A percentile compares a stretch with the other conserved stretches of the same genome.
Evolutionary conservation across 2,329 filamentous ascomycete species (phyloP).

Genomic region (Aureobasidium sp.): DNA sequence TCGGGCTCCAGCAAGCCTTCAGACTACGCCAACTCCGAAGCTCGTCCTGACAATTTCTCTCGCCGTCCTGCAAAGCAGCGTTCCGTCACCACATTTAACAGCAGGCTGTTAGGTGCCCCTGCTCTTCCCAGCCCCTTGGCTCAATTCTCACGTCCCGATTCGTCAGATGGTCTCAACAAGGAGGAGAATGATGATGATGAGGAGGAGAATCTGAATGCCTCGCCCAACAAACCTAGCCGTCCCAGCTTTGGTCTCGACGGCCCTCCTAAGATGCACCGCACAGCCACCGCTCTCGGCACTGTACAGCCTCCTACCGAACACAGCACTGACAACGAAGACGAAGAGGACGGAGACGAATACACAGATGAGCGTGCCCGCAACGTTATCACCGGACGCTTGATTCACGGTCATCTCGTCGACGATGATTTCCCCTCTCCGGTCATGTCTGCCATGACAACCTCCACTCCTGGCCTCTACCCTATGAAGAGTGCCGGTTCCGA

Average conservation of each 20-base stretch:
- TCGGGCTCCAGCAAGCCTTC: conserved; percentile 15
- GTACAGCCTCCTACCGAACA: conserved; percentile 19
- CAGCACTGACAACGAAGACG: conserved; percentile 31
- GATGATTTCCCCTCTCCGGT: conserved; percentile 81
- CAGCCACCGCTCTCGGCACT: conserved; percentile 24
- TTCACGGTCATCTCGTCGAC: conserved; percentile 92
- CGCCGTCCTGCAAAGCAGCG: conserved; percentile 18
- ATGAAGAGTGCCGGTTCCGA: conserved; percentile 39
- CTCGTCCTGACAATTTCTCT: conserved; percentile 1
- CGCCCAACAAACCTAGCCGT: background rate
- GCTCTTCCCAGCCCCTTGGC: conserved; percentile 27
- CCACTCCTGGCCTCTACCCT: conserved; percentile 39
- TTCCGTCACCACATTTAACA: conserved; percentile 21
- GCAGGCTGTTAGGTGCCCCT: conserved; percentile 24
- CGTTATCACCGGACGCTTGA: conserved; percentile 82
- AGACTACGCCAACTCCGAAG: conserved; percentile 9
- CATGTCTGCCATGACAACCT: conserved; percentile 57
- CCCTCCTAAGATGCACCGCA: conserved; percentile 18
- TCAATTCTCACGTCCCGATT: conserved; percentile 27
- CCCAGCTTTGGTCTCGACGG: background rate
- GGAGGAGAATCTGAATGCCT: background rate
- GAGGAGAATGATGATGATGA: background rate
- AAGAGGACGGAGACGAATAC: conserved; percentile 25
- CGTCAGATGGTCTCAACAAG: conserved; percentile 17
- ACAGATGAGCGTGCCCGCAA: conserved; percentile 61